Conservation (phyloP, 1,139 yeast genomes). For the Nakaseomyces sp. region DNA sequence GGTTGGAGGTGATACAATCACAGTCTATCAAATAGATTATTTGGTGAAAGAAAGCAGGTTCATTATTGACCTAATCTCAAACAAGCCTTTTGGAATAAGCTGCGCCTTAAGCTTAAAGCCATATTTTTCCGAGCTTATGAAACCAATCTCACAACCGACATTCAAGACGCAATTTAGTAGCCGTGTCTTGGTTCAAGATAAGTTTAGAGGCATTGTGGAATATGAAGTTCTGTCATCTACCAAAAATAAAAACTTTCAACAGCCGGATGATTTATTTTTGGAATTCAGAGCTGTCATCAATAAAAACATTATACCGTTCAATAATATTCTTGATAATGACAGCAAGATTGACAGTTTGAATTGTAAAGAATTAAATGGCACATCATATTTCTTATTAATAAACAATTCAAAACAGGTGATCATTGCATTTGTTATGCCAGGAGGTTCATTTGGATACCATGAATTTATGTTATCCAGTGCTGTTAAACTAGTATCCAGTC, state of each 20-base stretch:
- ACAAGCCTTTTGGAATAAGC: constrained; percentile 5
- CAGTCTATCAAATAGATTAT: constrained; percentile 21
- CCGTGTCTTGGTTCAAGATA: neutral
- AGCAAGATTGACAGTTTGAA: neutral
- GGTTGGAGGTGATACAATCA: constrained; percentile 20
- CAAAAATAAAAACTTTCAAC: neutral
- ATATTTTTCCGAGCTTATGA: neutral
- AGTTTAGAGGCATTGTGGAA: constrained; percentile 1
- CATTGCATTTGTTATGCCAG: neutral
- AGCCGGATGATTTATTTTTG: neutral
- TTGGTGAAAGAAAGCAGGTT: constrained; percentile 24
- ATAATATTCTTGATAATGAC: neutral
- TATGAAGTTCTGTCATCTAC: neutral
- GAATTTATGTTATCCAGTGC: neutral
- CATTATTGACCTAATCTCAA: constrained; percentile 14
- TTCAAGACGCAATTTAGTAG: neutral
- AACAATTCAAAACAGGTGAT: neutral
- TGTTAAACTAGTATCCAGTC: neutral
- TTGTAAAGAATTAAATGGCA: neutral
- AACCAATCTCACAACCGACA: neutral
- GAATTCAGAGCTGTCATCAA: neutral
- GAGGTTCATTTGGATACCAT: neutral
- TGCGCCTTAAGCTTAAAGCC: neutral
- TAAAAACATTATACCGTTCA: neutral
- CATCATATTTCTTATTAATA: neutral